Evolutionary conservation across 2,329 filamentous ascomycete genomes (phyloP).

Genomic region (Magnaporthiopsis rhizophila): DNA sequence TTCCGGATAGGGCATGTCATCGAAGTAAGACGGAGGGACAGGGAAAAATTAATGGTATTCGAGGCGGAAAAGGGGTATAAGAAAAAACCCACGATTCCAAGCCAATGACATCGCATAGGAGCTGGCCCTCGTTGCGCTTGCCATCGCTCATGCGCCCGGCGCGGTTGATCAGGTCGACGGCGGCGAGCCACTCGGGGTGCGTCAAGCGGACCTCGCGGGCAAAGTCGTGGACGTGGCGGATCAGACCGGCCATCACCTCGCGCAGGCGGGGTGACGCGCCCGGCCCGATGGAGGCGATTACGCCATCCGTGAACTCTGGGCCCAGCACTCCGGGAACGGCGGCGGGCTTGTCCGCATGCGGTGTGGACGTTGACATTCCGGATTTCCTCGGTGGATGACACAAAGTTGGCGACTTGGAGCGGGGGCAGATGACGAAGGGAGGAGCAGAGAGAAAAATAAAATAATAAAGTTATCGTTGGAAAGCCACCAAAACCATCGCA

Average conservation of each 20-base stretch:
- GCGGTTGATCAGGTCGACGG: slow-evolving; percentile 53
- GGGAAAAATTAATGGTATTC: no score
- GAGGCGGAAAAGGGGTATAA: background rate
- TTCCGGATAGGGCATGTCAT: background rate
- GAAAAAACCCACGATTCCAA: slow-evolving; percentile 36
- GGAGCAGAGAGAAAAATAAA: no score
- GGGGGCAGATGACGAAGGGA: no score
- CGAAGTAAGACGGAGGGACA: background rate
- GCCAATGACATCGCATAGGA: slow-evolving; percentile 54
- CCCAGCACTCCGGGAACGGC: slow-evolving; percentile 14
- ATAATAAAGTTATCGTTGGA: no score
- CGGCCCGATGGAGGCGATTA: slow-evolving; percentile 57
- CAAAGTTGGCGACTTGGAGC: no score
- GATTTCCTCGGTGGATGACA: no score
- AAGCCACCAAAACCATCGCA: no score
- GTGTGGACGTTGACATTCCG: background rate
- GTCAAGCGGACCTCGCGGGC: slow-evolving; percentile 59
- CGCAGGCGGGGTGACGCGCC: slow-evolving; percentile 51
- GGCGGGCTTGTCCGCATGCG: background rate
- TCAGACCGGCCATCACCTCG: slow-evolving; percentile 48
- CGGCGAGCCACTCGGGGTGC: slow-evolving; percentile 57
- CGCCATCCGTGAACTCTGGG: slow-evolving; percentile 49
- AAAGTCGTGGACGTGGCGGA: slow-evolving; percentile 61
- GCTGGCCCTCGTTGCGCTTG: slow-evolving; percentile 55
- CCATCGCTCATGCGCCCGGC: slow-evolving; percentile 50